Conservation (phyloP, 441 rosid species). For the Manihot esculenta region DNA sequence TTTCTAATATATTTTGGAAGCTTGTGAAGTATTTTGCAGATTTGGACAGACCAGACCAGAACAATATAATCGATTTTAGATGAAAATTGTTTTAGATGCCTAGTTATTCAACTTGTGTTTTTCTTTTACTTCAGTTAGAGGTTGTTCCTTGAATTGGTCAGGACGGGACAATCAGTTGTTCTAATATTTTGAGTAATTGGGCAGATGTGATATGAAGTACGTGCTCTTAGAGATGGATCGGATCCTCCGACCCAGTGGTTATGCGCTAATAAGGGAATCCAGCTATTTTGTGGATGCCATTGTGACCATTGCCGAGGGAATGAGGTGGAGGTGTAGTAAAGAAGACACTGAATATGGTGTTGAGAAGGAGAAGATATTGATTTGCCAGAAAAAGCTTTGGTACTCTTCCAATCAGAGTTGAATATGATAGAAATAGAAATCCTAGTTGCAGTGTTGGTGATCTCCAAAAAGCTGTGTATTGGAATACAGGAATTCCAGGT, state of each 20-base stretch:
- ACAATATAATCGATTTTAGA: too few relatives aligned
- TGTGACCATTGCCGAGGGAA: slow-evolving; percentile 61
- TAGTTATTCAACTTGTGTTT: too few relatives aligned
- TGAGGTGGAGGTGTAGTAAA: slow-evolving; percentile 83
- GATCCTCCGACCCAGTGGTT: slow-evolving; percentile 77
- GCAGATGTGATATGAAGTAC: slow-evolving; percentile 87
- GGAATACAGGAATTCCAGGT: background rate
- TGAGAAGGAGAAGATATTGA: slow-evolving; percentile 70
- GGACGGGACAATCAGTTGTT: background rate
- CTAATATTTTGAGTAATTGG: slow-evolving; percentile 18
- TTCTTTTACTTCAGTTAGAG: too few relatives aligned
- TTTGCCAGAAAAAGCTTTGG: slow-evolving; percentile 95
- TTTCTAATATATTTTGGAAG: too few relatives aligned
- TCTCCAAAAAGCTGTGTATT: background rate
- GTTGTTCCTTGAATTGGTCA: too few relatives aligned
- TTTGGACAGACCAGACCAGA: too few relatives aligned
- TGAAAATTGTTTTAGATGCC: too few relatives aligned
- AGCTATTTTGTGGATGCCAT: slow-evolving; percentile 66
- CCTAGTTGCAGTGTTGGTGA: background rate
- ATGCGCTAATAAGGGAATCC: slow-evolving; percentile 74
- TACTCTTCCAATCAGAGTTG: slow-evolving; percentile 52
- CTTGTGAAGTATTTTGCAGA: too few relatives aligned
- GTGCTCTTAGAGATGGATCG: slow-evolving; percentile 93
- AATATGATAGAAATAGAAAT: slow-evolving; percentile 31
- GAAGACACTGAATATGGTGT: slow-evolving; percentile 63